These are phyloP conservation scores for Anthracocystis panici-leucophaei DNA, from an alignment of 1,284 basidiomycete species.

Conservation along the genomic window DNA sequence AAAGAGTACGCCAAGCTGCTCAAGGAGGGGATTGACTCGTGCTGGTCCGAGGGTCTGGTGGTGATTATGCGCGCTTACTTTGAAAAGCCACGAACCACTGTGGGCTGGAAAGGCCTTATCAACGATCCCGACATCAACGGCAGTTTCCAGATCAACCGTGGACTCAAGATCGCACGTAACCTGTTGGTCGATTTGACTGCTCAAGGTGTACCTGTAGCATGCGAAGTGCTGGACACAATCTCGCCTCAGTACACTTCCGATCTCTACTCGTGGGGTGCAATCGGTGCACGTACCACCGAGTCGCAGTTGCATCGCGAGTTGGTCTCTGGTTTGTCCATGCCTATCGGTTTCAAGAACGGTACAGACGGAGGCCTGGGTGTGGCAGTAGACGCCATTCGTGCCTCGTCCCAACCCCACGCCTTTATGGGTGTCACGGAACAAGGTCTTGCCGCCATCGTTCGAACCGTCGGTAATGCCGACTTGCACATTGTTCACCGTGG, in stretches of 20 bases:
- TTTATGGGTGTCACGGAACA: constrained; percentile 69
- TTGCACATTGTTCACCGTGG: constrained; percentile 69
- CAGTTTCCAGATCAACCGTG: constrained; percentile 96
- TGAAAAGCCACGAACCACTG: constrained; percentile 82
- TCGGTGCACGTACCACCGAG: constrained; percentile 91
- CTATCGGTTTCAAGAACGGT: constrained; percentile 94
- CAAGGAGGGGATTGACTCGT: constrained; percentile 68
- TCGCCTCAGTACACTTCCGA: constrained; percentile 74
- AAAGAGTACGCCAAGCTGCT: constrained; percentile 82
- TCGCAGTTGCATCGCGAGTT: constrained; percentile 72
- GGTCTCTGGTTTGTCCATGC: constrained; percentile 68
- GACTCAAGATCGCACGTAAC: constrained; percentile 80
- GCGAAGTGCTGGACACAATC: constrained; percentile 83
- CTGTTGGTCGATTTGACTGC: constrained; percentile 89
- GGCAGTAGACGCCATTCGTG: constrained; percentile 68
- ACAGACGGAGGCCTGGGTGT: constrained; percentile 82
- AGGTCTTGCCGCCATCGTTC: constrained; percentile 89
- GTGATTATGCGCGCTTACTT: constrained; percentile 98
- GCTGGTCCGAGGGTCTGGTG: constrained; percentile 76
- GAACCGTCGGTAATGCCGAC: constrained; percentile 83
- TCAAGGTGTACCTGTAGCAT: constrained; percentile 90
- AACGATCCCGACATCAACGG: constrained; percentile 88
- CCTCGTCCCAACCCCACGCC: constrained; percentile 64
- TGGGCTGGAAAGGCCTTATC: constrained; percentile 78
- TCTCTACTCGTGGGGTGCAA: constrained; percentile 94